Evolutionary conservation across 129 eudicot genomes (phyloP), one percentile per base, ranked within the genome.

Genomic region (Lactuca saligna): DNA sequence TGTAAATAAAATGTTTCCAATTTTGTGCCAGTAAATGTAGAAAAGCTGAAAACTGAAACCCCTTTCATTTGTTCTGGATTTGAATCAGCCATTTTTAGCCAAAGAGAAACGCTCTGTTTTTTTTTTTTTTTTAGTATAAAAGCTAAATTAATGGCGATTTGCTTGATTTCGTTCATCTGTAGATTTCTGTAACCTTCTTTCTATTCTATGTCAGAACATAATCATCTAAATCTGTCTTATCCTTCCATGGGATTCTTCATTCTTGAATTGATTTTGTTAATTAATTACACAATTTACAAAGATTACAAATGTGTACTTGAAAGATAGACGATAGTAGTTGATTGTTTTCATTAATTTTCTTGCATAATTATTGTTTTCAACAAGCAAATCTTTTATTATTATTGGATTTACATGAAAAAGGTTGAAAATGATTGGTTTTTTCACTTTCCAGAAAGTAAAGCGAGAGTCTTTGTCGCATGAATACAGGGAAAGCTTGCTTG

Each of bases 401-500:
- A 25, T 33, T 71, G 68, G 75, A 71, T 48, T 33, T 53, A 46
- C 20, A 44, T 59, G 67, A 9, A 59, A 59, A 71, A 59, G 60
- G 51, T 72, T 41, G 77, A 62, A 62, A 51, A 72, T 72, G 77
- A 72, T 72, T 72, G 70, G 63, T 58, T 35, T 50, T 63, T 72
- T 50, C 63, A 53, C 70, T 62, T 72, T 46, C 70, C 62, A 72
- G 54, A 61, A 72, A 53, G 55, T 49, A 50, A 72, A 72, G 60
- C 29, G 41, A 38, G n/a, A 46, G 51, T 16, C 4, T 61, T 48
- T 34, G 55, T 44, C 51, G 61, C 76, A 72, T 57, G 76, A 71
- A 60, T 68, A 54, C 73, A 68, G 54, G 75, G 8, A 15, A 48
- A 71, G 8, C 60, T 4, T 20, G 38, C 25, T 71, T 61, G 54